Evolutionary conservation across 2,329 filamentous ascomycete species (phyloP), one percentile per base, ranked within the genome.

Genomic region (Epichloe scottii): DNA sequence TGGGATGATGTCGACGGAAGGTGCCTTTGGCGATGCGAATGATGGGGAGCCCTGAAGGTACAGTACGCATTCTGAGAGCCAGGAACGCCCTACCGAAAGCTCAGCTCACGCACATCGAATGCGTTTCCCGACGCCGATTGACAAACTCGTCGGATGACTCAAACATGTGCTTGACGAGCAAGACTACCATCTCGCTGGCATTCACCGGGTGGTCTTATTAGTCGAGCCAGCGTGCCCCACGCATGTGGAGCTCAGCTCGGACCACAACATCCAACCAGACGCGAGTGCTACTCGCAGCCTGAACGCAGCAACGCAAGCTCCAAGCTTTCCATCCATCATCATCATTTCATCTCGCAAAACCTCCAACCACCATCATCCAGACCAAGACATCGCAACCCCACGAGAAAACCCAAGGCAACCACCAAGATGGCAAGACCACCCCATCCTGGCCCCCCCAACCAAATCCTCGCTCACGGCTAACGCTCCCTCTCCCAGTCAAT

Each of bases 1-100:
- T 76, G 12, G 87, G 87, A 64, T 90, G 84, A 47, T 82, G 77
- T 40, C 82, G 80, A 69, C 91, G 94, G 67, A 95, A 94, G 1
- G 87, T 91, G 66, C 79, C 89, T 70, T 89, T 82, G 60, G 76
- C 63, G 62, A 95, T 89, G 59, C 74, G 74, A 56, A 95, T 78
- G 53, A 90, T 74, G 40, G 85, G 82, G 21, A 70, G 67, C 52
- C 68, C 68, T 53, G 64, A 58, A 55, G 51, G 44, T 23, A 43
- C 43, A 8, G 48, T 44, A 19, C 48, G 39, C 51, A 53, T 50
- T 15, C 26, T 47, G 26, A 30, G 26, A 30, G 26, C 26, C 26
- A 30, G 26, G 0, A 30, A 30, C 26, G 3, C 26, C 26, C 26
- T 10, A 30, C 4, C 1, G 26, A 8, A 30, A 30, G 26, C 26